Percentiles rank a stretch among this genome's conserved stretches.
Conservation (phyloP, 306 rosid genomes). For the Senna tora region DNA sequence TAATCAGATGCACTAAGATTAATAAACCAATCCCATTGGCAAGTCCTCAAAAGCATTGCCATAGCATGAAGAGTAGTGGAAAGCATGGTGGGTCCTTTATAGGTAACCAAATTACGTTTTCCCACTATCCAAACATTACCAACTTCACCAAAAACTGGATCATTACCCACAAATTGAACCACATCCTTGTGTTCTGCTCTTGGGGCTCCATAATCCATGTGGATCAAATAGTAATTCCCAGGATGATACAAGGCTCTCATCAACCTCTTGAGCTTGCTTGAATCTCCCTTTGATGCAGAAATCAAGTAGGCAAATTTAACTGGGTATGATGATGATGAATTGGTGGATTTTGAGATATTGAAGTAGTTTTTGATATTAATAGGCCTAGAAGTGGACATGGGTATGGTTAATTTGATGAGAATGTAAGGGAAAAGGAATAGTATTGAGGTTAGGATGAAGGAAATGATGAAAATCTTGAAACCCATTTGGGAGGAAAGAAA, state of each 20-base stretch:
- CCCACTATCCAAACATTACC: conserved; percentile 90
- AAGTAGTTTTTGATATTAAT: conserved; percentile 33
- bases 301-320: conserved; percentile 74
- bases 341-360: conserved; percentile 39
- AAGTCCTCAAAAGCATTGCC: conserved; percentile 69
- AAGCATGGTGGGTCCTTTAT: conserved; percentile 95
- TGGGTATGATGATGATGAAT: conserved; percentile 51
- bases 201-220: conserved; percentile 77
- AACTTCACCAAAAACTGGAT: conserved; percentile 61
- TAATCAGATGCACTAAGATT: conserved; percentile 97
- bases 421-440: conserved; percentile 55
- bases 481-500: conserved; percentile 62
- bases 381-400: conserved; percentile 50
- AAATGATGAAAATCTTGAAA: conserved; percentile 56
- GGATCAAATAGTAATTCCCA: conserved; percentile 80
- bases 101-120: conserved; percentile 81
- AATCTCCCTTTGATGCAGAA: conserved; percentile 84
- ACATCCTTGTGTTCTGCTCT: conserved; percentile 58
- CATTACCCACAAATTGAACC: conserved; percentile 54
- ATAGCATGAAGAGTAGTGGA: conserved; percentile 88
- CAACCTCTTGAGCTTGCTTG: conserved; percentile 59
- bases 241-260: conserved; percentile 77
- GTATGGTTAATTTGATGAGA: conserved; percentile 64
- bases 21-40: conserved; percentile 90
- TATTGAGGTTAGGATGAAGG: conserved; percentile 55